These are phyloP conservation scores for Tilletia horrida DNA, from an alignment of 1,284 basidiomycete genomes.

Conservation along the genomic window DNA sequence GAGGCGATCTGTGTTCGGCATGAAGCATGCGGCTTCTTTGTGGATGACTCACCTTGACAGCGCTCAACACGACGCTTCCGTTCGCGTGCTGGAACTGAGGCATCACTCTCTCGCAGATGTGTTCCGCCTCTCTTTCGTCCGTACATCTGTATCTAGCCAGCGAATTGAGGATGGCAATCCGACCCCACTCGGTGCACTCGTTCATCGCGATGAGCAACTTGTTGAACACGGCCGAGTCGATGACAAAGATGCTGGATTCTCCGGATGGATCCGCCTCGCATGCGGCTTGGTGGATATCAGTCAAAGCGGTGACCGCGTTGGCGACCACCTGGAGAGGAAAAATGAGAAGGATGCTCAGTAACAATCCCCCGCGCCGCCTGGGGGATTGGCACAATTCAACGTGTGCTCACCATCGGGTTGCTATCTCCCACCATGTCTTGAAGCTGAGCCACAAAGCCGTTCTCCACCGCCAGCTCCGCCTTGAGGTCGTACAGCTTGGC, in stretches of 20 bases:
- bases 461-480: slow-evolving; percentile 88
- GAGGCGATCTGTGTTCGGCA: too few relatives aligned
- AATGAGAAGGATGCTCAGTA: not conserved
- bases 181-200: slow-evolving; percentile 98
- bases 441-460: slow-evolving; percentile 85
- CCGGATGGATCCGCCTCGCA: slow-evolving; percentile 35
- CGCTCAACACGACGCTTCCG: slow-evolving; percentile 87
- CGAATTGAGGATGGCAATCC: slow-evolving; percentile 85
- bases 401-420: slow-evolving; percentile 76
- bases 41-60: slow-evolving; percentile 70
- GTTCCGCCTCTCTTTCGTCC: slow-evolving; percentile 86
- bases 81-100: slow-evolving; percentile 98
- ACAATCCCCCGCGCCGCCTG: too few relatives aligned
- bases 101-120: slow-evolving; percentile 96
- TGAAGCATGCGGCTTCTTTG: not conserved
- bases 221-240: slow-evolving; percentile 75
- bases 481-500: slow-evolving; percentile 96
- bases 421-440: slow-evolving; percentile 83
- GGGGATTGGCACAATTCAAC: not conserved
- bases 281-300: slow-evolving; percentile 74
- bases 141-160: slow-evolving; percentile 75
- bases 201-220: slow-evolving; percentile 93
- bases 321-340: slow-evolving; percentile 66
- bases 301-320: slow-evolving; percentile 86
- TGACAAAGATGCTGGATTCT: slow-evolving; percentile 67